These are phyloP conservation scores for Colletotrichum kahawae DNA, from an alignment of 2,329 filamentous ascomycete species.

Conservation along the genomic window DNA sequence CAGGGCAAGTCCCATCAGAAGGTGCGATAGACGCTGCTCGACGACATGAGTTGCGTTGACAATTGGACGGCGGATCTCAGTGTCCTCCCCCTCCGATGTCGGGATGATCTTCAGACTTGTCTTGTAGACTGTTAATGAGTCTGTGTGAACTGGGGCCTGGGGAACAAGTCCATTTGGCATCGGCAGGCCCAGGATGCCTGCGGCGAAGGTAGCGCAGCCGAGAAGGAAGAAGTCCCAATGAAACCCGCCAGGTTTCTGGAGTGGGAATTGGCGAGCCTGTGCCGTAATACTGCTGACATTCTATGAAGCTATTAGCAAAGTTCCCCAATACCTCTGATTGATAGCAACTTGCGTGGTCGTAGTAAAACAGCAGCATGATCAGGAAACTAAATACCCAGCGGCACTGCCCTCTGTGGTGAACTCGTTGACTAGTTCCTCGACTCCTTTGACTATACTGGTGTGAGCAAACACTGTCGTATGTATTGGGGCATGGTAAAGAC, in stretches of 20 bases:
- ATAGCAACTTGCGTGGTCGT: slow-evolving; percentile 49
- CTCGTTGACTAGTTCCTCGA: slow-evolving; percentile 58
- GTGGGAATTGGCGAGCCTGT: slow-evolving; percentile 59
- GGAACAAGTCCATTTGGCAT: slow-evolving; percentile 65
- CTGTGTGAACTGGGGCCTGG: slow-evolving; percentile 63
- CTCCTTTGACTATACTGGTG: slow-evolving; percentile 28
- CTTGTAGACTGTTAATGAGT: slow-evolving; percentile 48
- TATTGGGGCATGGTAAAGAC: too few relatives aligned
- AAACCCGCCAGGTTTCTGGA: slow-evolving; percentile 64
- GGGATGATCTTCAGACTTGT: slow-evolving; percentile 44
- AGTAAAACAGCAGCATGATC: slow-evolving; percentile 60
- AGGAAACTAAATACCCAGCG: slow-evolving; percentile 59
- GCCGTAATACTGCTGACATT: slow-evolving; percentile 60
- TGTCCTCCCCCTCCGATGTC: slow-evolving; percentile 42
- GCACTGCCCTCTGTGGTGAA: slow-evolving; percentile 41
- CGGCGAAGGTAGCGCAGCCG: slow-evolving; percentile 59
- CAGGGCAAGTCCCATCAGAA: slow-evolving; percentile 58
- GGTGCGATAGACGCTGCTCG: slow-evolving; percentile 61
- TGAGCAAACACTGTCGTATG: too few relatives aligned
- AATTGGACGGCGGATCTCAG: slow-evolving; percentile 46
- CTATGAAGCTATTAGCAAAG: slow-evolving; percentile 23
- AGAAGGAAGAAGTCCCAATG: slow-evolving; percentile 66
- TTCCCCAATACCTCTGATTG: slow-evolving; percentile 6
- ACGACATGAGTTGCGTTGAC: slow-evolving; percentile 52
- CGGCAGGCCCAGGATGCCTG: slow-evolving; percentile 60